phyloP scores from a whole-genome alignment of 495 filamentous ascomycete genomes.

The Chaetomium cochliodes region DNA sequence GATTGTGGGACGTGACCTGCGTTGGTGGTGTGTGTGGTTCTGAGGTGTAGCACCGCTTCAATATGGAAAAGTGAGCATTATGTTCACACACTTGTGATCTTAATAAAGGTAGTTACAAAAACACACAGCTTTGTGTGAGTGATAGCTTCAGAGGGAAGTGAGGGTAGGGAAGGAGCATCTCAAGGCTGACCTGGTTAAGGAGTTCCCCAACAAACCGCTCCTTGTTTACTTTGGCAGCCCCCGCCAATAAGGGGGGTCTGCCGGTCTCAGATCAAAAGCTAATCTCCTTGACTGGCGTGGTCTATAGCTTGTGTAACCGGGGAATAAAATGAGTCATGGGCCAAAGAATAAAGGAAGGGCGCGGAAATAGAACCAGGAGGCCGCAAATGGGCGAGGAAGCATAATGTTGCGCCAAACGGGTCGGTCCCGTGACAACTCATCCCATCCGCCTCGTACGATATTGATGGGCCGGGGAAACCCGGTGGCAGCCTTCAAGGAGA shows the following conservation, averaged over 20 bases:
- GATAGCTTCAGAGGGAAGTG: not conserved
- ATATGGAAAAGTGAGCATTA: not conserved
- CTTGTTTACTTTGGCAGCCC: not conserved
- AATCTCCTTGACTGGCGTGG: not conserved
- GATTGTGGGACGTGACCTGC: too few relatives aligned
- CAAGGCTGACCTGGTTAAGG: not conserved
- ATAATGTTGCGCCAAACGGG: not conserved
- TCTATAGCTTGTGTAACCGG: not conserved
- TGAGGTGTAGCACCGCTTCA: too few relatives aligned
- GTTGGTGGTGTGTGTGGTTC: too few relatives aligned
- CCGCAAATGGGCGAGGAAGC: not conserved
- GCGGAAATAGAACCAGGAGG: not conserved
- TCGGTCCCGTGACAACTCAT: constrained; percentile 3
- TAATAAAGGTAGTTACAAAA: not conserved
- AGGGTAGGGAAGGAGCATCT: not conserved
- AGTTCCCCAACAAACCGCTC: not conserved
- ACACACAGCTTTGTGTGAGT: constrained; percentile 13
- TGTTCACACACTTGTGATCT: not conserved
- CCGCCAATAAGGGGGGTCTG: not conserved
- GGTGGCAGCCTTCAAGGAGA: not conserved
- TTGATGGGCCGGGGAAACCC: constrained; percentile 1
- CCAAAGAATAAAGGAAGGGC: not conserved
- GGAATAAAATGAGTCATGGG: not conserved
- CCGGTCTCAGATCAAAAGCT: not conserved
- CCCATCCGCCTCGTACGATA: constrained; percentile 12